Conservation (phyloP, 2,329 filamentous ascomycete genomes). For the Alternaria tenuissima region DNA sequence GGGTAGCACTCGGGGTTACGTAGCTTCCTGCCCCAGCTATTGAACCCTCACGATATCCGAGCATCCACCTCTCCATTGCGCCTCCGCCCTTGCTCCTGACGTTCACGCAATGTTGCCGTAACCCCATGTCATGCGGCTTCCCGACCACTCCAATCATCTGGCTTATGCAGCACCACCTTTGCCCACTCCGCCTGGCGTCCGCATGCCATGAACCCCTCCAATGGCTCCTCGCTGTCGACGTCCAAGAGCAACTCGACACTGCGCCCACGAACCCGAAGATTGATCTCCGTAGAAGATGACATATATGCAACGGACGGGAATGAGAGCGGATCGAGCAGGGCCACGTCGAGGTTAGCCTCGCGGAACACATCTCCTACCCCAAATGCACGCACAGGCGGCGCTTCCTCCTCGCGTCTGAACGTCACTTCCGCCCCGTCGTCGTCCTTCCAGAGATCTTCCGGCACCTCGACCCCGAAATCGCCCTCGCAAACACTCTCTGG, state of each 20-base stretch:
- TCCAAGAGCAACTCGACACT: constrained; percentile 56
- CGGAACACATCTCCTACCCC: constrained; percentile 53
- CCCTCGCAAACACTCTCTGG: constrained; percentile 50
- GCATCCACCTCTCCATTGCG: constrained; percentile 16
- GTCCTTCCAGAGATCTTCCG: constrained; percentile 34
- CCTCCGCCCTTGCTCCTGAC: constrained; percentile 13
- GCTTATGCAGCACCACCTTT: constrained; percentile 50
- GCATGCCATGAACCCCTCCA: constrained; percentile 52
- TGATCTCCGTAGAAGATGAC: constrained; percentile 60
- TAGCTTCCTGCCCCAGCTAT: constrained; percentile 28
- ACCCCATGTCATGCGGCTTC: constrained; percentile 45
- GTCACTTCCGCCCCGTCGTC: constrained; percentile 39
- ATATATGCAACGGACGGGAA: constrained; percentile 47
- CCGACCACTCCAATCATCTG: constrained; percentile 34
- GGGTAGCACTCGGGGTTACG: constrained; percentile 24
- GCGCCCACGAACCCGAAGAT: constrained; percentile 56
- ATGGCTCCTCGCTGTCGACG: constrained; percentile 47
- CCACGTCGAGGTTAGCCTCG: constrained; percentile 44
- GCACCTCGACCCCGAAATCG: constrained; percentile 33
- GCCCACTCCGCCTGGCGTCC: constrained; percentile 43
- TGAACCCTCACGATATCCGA: constrained; percentile 22
- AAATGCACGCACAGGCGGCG: constrained; percentile 22
- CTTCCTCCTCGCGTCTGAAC: constrained; percentile 46
- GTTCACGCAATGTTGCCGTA: constrained; percentile 37
- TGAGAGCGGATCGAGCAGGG: constrained; percentile 51